Conservation (phyloP, 1,284 basidiomycete genomes). For the Papiliotrema flavescens region DNA sequence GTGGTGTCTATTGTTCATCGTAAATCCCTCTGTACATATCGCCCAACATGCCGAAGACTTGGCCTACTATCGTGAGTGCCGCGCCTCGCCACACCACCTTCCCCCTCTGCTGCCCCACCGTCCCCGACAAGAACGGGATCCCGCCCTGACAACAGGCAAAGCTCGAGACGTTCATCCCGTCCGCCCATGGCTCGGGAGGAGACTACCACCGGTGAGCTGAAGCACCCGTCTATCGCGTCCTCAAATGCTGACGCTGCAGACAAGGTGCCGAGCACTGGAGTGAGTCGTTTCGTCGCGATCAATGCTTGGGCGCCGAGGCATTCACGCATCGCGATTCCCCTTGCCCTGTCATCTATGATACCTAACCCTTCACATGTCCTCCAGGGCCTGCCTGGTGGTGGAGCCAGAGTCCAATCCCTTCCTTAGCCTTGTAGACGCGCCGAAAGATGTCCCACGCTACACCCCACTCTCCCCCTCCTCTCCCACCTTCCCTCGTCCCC, state of each 20-base stretch:
- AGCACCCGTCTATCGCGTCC: not conserved
- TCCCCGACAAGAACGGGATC: no score
- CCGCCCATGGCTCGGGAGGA: conserved; percentile 51
- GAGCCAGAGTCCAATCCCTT: not conserved
- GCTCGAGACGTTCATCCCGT: conserved; percentile 51
- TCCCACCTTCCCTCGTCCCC: no score
- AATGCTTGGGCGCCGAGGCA: conserved; percentile 53
- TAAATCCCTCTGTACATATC: conserved; percentile 2
- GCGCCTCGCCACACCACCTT: not conserved
- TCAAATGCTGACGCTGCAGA: conserved; percentile 4
- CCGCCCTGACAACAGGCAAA: conserved; percentile 26
- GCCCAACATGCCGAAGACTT: conserved; percentile 30
- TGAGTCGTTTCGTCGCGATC: conserved; percentile 43
- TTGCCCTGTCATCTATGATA: no score
- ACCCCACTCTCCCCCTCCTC: no score
- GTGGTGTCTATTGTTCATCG: not conserved
- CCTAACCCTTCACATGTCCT: not conserved
- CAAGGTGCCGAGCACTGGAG: conserved; percentile 47
- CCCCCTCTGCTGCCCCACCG: no score
- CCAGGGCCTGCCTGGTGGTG: no score
- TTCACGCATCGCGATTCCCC: no score
- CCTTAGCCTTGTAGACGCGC: not conserved
- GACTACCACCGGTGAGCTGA: conserved; percentile 53
- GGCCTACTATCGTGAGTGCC: conserved; percentile 41
- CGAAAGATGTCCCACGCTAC: no score